Conservation (phyloP, 2,329 filamentous ascomycete species). For the Amauroascus niger region DNA sequence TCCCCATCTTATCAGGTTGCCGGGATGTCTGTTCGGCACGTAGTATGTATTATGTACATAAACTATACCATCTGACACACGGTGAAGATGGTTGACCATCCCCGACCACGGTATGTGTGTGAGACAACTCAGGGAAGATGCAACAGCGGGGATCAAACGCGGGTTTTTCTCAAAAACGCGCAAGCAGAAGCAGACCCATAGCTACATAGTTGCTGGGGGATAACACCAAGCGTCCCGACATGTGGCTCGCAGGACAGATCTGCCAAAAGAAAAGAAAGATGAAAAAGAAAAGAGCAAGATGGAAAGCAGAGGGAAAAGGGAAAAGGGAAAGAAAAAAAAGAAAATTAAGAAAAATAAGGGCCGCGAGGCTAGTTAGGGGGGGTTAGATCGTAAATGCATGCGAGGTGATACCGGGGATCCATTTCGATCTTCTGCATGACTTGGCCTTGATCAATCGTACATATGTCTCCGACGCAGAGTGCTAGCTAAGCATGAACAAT, state of each 20-base stretch:
- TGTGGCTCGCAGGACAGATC: conserved; percentile 1
- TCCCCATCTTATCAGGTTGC: no score
- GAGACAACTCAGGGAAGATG: no score
- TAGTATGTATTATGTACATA: background rate
- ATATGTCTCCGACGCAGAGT: conserved; percentile 5
- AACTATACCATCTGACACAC: no score
- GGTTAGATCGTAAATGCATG: conserved; percentile 10
- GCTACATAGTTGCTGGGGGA: no score
- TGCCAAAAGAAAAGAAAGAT: background rate
- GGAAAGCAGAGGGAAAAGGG: background rate
- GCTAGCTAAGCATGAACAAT: no score
- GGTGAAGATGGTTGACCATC: no score
- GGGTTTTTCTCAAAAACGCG: no score
- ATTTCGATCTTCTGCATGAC: conserved; percentile 4
- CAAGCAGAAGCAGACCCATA: no score
- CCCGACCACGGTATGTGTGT: background rate
- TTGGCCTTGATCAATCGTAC: background rate
- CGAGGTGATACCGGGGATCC: conserved; percentile 7
- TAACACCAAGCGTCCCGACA: conserved; percentile 2
- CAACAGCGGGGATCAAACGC: conserved; percentile 3
- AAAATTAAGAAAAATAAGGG: no score
- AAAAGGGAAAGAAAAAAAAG: background rate
- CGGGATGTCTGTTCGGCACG: no score
- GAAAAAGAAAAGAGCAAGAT: background rate
- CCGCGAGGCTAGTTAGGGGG: no score